Evolutionary conservation across 2,329 filamentous ascomycete species (phyloP), one percentile per base, ranked within the genome.

Genomic region (Helotiales sp.): DNA sequence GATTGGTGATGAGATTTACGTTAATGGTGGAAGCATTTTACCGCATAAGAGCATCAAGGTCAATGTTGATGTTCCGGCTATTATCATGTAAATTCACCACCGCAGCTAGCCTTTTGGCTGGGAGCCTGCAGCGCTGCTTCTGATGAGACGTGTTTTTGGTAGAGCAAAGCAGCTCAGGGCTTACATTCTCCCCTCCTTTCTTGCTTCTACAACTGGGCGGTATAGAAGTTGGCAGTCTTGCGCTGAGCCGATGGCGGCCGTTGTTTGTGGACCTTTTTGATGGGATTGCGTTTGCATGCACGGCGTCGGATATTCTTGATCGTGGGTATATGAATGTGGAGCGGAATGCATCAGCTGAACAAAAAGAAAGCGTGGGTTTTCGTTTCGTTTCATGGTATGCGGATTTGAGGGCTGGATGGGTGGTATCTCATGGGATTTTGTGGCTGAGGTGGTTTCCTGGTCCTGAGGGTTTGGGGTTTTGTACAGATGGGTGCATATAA

Each of bases 11-110:
- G 93, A 99, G 79, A 92, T 99, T 67, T 97, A 98, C 76, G 95
- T 97, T 76, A 99, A 99, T 76, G 93, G 93, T 70, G 92, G 93
- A 70, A 96, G 90, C 69, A 89, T 99, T 62, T 81, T 99, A 64
- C 93, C 93, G 6, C 93, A 99, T 81, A 99, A 99, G 88, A 95
- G 89, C 75, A 98, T 99, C 83, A 98, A 98, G 84, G 85, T 88
- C 70, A 99, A 99, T 75, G 91, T 99, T 70, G 95, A 99, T 76
- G 84, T 84, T 27, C 84, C 84, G 24, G 83, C 84, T 60, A 87
- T 87, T 65, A 87, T 87, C 71, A 87, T 87, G 84, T 87, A 80
- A 79, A 58, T 52, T 6, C 47, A 49, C 52, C 30, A 44, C 22
- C 40, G 27, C 4, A 44, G 19, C 40, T 25, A 44, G 3, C 19